Evolutionary conservation across 768 basidiomycete species (phyloP).

Genomic region (Rhodotorula babjevae): DNA sequence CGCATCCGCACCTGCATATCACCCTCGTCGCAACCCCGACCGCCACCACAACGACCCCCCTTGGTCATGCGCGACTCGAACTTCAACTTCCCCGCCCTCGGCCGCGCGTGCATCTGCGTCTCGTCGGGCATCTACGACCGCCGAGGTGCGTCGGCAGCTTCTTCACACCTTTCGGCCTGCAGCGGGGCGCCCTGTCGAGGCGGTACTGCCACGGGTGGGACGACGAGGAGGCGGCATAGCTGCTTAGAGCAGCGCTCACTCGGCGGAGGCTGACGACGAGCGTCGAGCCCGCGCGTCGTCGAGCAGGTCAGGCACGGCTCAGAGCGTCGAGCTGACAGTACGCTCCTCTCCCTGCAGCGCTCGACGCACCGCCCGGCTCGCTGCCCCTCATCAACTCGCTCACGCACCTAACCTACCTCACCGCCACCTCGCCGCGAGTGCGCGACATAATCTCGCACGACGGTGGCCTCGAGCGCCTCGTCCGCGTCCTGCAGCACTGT

Average conservation of each 20-base stretch:
- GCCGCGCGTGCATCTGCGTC: conserved; percentile 90
- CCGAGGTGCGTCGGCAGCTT: conserved; percentile 62
- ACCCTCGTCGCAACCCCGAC: too few species aligned
- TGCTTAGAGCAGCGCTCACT: too few species aligned
- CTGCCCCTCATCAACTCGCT: conserved; percentile 85
- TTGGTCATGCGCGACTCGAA: conserved; percentile 89
- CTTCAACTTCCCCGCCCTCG: conserved; percentile 89
- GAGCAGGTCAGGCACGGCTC: too few species aligned
- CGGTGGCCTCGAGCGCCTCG: conserved; percentile 91
- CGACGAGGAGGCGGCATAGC: too few species aligned
- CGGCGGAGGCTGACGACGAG: too few species aligned
- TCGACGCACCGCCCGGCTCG: conserved; percentile 51
- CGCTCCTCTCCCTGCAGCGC: conserved; percentile 34
- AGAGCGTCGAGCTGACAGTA: neutral
- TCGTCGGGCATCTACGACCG: conserved; percentile 91
- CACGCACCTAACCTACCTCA: conserved; percentile 91
- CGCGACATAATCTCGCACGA: conserved; percentile 98
- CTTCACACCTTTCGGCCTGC: neutral
- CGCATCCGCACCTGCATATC: too few species aligned
- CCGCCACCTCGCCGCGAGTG: conserved; percentile 93
- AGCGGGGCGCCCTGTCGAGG: neutral
- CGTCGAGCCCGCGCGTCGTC: neutral
- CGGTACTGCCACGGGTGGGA: too few species aligned
- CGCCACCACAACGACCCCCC: too few species aligned
- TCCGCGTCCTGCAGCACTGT: conserved; percentile 80